Conservation (phyloP, 441 rosid species). For the Sinapis alba region DNA sequence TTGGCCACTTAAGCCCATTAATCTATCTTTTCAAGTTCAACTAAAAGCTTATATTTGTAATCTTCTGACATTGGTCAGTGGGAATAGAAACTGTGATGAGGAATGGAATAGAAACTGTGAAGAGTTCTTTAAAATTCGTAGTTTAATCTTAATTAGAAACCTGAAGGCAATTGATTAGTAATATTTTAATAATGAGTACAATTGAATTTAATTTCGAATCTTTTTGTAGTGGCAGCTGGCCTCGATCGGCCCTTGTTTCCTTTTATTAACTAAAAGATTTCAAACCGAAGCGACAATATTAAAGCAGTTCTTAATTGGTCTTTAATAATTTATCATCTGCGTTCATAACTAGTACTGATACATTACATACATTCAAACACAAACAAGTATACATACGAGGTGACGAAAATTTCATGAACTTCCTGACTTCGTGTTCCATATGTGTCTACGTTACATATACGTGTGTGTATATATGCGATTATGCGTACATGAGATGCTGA, state of each 20-base stretch:
- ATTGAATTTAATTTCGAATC: constrained; percentile 41
- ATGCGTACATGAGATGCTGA: constrained; percentile 29
- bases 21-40: background rate
- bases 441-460: constrained; percentile 8
- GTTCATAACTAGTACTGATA: background rate
- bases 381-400: background rate
- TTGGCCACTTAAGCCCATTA: constrained; percentile 23
- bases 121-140: constrained; percentile 25
- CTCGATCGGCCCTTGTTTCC: constrained; percentile 46
- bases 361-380: constrained; percentile 5
- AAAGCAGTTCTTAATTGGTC: constrained; percentile 13
- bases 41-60: constrained; percentile 19
- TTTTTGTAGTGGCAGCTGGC: constrained; percentile 62
- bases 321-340: constrained; percentile 10
- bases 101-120: constrained; percentile 93
- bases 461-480: constrained; percentile 17
- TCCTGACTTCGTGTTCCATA: constrained; percentile 1
- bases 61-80: constrained; percentile 72
- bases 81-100: constrained; percentile 78
- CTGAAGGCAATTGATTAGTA: constrained; percentile 24
- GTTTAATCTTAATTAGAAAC: constrained; percentile 37
- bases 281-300: constrained; percentile 45
- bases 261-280: constrained; percentile 41
- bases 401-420: background rate
- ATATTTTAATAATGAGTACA: constrained; percentile 29